Percentiles rank a stretch among this genome's conserved stretches.
These are phyloP conservation scores for Dichomitus squalens DNA, from an alignment of 1,284 basidiomycete genomes.

Conservation along the genomic window DNA sequence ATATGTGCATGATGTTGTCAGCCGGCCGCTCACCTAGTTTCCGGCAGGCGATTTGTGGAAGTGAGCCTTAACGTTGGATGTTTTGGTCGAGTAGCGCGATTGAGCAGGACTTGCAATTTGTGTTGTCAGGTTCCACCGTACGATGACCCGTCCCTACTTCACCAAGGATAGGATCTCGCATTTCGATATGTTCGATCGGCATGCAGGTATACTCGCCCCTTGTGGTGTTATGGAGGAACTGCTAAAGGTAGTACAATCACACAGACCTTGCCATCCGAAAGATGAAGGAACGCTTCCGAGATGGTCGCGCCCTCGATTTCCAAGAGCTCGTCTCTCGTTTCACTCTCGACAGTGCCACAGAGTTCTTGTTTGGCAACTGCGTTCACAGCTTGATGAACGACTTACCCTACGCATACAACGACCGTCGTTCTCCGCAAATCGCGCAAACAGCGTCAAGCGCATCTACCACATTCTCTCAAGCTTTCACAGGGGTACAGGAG, in stretches of 20 bases:
- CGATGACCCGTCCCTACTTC: slow-evolving; percentile 31
- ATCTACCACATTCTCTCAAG: slow-evolving; percentile 31
- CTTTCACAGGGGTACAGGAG: slow-evolving; percentile 42
- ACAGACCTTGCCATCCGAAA: slow-evolving; percentile 13
- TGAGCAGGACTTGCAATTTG: too few relatives aligned
- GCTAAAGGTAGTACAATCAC: not conserved
- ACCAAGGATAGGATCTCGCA: slow-evolving; percentile 17
- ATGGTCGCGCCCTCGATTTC: slow-evolving; percentile 15
- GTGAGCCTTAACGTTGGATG: slow-evolving; percentile 10
- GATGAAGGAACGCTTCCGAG: slow-evolving; percentile 17
- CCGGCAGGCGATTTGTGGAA: slow-evolving; percentile 27
- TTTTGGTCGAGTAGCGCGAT: not conserved
- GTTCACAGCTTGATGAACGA: slow-evolving; percentile 34
- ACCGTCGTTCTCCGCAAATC: not conserved
- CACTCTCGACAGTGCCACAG: slow-evolving; percentile 43
- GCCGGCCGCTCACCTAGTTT: not conserved
- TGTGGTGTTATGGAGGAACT: not conserved
- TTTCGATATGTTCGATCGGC: slow-evolving; percentile 19
- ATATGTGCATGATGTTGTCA: not conserved
- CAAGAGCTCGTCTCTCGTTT: slow-evolving; percentile 39
- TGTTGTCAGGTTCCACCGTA: slow-evolving; percentile 30
- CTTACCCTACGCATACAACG: slow-evolving; percentile 35
- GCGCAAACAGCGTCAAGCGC: not conserved
- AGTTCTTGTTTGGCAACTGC: slow-evolving; percentile 43
- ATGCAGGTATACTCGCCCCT: slow-evolving; percentile 5